Evolutionary conservation across 768 basidiomycete genomes (phyloP), one percentile per base, ranked within the genome.

Genomic region (Agrocybe praecox): DNA sequence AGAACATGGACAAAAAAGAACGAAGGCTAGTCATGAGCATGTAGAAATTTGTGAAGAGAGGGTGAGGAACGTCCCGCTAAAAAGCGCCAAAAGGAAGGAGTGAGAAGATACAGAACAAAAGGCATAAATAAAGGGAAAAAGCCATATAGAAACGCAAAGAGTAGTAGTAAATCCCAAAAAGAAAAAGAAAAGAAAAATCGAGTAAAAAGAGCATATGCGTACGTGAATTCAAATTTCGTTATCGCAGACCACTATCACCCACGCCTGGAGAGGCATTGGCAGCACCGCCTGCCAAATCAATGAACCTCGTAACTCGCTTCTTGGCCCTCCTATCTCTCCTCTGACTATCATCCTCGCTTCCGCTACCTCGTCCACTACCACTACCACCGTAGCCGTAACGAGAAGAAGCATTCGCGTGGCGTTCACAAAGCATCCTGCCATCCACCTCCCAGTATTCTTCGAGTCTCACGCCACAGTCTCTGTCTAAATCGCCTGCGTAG

Each of bases 371-470:
- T n/a, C n/a, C n/a, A n/a, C n/a, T 22, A 7, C 52, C 54, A 63
- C 69, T 72, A 70, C 69, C 58, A 66, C 67, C 57, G 69, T 71
- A 48, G 4, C 53, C 56, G n/a, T 60, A 56, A 15, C 58, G 42
- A n/a, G 47, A 55, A 40, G 53, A 68, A 32, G 36, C 49, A 54
- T 68, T 65, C 51, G 89, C 89, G 71, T 96, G 95, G 56, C 80
- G 75, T 74, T 96, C 94, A 68, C 95, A 96, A 53, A 93, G 74
- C 87, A 92, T 92, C 72, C 84, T 75, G 22, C 88, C 85, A 62
- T 91, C 92, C 6, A 94, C 80, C 69, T 96, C 94, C 86, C 89
- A 97, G 66, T 97, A 97, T 67, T 96, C 91, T 59, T 80, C 86
- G 60, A 89, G 73, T 53, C 73, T 79, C 74, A 82, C 36, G 36